These are phyloP conservation scores for Hyaloscypha bicolor DNA, from an alignment of 495 filamentous ascomycete genomes.

Conservation along the genomic window DNA sequence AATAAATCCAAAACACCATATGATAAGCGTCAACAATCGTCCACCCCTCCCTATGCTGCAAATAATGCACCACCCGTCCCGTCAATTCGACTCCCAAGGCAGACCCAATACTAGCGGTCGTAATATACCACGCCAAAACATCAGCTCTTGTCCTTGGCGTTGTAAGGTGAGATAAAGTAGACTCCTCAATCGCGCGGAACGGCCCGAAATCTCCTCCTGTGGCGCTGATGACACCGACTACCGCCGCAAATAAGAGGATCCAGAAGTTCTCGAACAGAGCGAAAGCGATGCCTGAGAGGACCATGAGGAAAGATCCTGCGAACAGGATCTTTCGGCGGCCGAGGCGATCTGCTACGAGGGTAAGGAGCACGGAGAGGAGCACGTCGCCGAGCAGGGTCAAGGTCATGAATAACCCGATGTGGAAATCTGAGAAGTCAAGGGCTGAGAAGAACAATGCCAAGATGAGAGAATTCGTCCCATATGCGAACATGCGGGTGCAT, in stretches of 20 bases:
- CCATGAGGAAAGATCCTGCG: slow-evolving; percentile 70
- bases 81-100: slow-evolving; percentile 66
- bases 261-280: slow-evolving; percentile 70
- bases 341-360: slow-evolving; percentile 71
- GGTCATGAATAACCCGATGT: slow-evolving; percentile 85
- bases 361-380: slow-evolving; percentile 71
- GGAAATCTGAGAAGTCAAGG: slow-evolving; percentile 64
- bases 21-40: slow-evolving; percentile 64
- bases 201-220: slow-evolving; percentile 80
- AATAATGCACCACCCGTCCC: slow-evolving; percentile 63
- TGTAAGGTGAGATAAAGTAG: slow-evolving; percentile 73
- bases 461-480: slow-evolving; percentile 78
- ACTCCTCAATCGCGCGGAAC: slow-evolving; percentile 83
- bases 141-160: slow-evolving; percentile 61
- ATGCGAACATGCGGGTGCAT: slow-evolving; percentile 76
- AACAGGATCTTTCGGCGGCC: slow-evolving; percentile 68
- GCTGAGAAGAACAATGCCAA: slow-evolving; percentile 71
- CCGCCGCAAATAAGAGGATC: slow-evolving; percentile 69
- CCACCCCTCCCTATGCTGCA: slow-evolving; percentile 55
- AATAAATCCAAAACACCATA: slow-evolving; percentile 70
- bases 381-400: slow-evolving; percentile 81
- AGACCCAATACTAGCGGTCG: slow-evolving; percentile 64
- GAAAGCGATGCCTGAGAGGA: slow-evolving; percentile 67
- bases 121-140: slow-evolving; percentile 81
- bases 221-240: slow-evolving; percentile 81